Percentiles rank a stretch among this genome's conserved stretches.
Evolutionary conservation across 495 filamentous ascomycete genomes (phyloP).

Genomic region (Bathelium albidoporum): DNA sequence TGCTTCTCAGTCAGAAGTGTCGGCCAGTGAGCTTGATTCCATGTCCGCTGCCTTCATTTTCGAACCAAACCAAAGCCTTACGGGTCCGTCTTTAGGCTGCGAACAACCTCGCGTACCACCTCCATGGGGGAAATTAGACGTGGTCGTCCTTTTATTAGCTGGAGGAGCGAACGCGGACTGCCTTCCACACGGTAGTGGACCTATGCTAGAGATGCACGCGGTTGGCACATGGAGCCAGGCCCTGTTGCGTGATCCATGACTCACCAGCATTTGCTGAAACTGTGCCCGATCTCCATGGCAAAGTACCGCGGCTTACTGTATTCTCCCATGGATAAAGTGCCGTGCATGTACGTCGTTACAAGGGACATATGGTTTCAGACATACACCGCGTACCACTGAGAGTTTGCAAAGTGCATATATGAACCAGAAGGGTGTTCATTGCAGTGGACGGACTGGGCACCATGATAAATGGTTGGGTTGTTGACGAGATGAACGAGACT

Average conservation of each 20-base stretch:
- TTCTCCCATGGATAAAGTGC: slow-evolving; percentile 7
- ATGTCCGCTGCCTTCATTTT: too few species aligned
- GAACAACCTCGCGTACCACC: slow-evolving; percentile 5
- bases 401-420: slow-evolving; percentile 4
- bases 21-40: too few species aligned
- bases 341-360: slow-evolving; percentile 16
- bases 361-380: slow-evolving; percentile 14
- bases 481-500: slow-evolving; percentile 12
- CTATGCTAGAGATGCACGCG: background rate
- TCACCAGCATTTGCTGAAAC: slow-evolving; percentile 12
- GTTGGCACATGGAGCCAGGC: background rate
- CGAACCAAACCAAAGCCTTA: slow-evolving; percentile 13
- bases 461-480: slow-evolving; percentile 10
- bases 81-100: background rate
- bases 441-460: slow-evolving; percentile 6
- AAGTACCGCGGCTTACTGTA: slow-evolving; percentile 7
- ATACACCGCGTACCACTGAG: background rate
- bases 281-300: slow-evolving; percentile 16
- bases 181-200: slow-evolving; percentile 10
- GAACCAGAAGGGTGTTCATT: slow-evolving; percentile 1
- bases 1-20: too few species aligned
- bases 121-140: background rate
- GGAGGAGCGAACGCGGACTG: slow-evolving; percentile 11
- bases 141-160: background rate
- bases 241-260: slow-evolving; percentile 4